Percentiles rank a stretch among this genome's conserved stretches.
These are phyloP conservation scores for Chlamydomonas sphaeroides DNA, from an alignment of 139 green algal genomes.

Conservation along the genomic window DNA sequence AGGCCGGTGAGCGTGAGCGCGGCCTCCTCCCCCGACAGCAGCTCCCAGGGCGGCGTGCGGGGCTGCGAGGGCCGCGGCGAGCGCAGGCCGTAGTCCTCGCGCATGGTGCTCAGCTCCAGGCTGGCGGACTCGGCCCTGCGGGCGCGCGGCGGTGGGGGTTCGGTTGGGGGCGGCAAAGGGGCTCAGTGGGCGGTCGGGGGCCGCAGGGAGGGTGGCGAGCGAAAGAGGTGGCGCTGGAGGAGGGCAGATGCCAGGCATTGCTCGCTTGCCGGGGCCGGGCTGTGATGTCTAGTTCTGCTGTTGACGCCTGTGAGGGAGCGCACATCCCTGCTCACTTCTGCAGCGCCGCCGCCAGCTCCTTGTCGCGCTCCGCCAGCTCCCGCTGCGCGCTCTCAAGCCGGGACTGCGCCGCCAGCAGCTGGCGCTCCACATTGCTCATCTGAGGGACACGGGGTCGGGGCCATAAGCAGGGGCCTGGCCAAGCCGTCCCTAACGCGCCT, in stretches of 20 bases:
- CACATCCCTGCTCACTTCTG: conserved; percentile 1
- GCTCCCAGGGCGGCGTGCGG: conserved; percentile 40
- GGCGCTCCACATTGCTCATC: conserved; percentile 26
- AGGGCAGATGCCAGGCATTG: too few relatives aligned
- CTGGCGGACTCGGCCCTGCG: conserved; percentile 2
- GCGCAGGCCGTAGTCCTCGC: conserved; percentile 18
- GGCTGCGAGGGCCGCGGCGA: conserved; percentile 39
- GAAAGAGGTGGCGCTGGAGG: too few relatives aligned
- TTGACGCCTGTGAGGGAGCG: too few relatives aligned
- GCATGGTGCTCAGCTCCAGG: conserved; percentile 30
- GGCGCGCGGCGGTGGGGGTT: too few relatives aligned
- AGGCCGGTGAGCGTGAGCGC: conserved; percentile 18
- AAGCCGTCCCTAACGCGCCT: too few relatives aligned
- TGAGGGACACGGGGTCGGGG: not conserved
- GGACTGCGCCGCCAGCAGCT: not conserved
- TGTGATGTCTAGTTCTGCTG: too few relatives aligned
- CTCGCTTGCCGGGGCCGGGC: too few relatives aligned
- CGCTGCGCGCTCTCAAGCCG: not conserved
- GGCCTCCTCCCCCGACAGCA: conserved; percentile 34
- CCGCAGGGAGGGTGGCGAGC: too few relatives aligned
- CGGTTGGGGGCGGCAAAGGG: not conserved
- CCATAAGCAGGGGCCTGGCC: too few relatives aligned
- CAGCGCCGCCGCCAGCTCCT: conserved; percentile 24
- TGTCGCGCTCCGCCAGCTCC: conserved; percentile 20
- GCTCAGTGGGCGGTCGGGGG: too few relatives aligned